A percentile compares a stretch with the other conserved stretches of the same genome.
Evolutionary conservation across 108 stramenopile species (phyloP).

Genomic region (Seminavis robusta): DNA sequence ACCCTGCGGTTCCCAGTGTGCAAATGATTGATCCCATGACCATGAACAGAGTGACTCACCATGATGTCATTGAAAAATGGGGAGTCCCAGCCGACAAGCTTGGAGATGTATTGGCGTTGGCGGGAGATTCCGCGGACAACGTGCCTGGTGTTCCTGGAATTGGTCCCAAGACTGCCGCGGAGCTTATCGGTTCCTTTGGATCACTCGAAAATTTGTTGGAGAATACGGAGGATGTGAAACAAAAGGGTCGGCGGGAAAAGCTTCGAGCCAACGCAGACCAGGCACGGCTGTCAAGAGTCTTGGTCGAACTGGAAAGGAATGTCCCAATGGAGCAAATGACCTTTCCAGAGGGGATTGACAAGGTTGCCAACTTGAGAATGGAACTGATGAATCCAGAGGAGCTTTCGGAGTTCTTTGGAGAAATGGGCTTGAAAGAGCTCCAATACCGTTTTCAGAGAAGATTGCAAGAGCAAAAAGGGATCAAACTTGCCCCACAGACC

Average conservation of each 20-base stretch:
- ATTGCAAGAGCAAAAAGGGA: conserved; percentile 10
- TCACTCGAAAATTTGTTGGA: conserved; percentile 51
- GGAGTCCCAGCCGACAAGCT: conserved; percentile 62
- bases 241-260: conserved; percentile 61
- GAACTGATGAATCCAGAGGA: conserved; percentile 39
- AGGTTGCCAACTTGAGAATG: conserved; percentile 37
- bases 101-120: conserved; percentile 82
- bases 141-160: conserved; percentile 87
- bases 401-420: conserved; percentile 53
- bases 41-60: conserved; percentile 49
- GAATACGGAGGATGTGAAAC: conserved; percentile 52
- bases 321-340: conserved; percentile 31
- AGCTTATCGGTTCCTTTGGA: conserved; percentile 65
- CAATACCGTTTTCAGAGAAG: conserved; percentile 32
- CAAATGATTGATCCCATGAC: conserved; percentile 87
- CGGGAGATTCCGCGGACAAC: conserved; percentile 85
- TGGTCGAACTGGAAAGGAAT: conserved; percentile 42
- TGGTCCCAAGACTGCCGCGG: conserved; percentile 85
- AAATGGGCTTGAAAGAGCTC: conserved; percentile 56
- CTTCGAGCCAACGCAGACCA: conserved; percentile 43
- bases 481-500: neutral
- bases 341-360: conserved; percentile 12
- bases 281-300: conserved; percentile 43
- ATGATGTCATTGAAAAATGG: conserved; percentile 76
- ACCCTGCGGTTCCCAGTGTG: conserved; percentile 25